phyloP scores from a whole-genome alignment of 177 flowering plant species.

The Vitis hybrid region DNA sequence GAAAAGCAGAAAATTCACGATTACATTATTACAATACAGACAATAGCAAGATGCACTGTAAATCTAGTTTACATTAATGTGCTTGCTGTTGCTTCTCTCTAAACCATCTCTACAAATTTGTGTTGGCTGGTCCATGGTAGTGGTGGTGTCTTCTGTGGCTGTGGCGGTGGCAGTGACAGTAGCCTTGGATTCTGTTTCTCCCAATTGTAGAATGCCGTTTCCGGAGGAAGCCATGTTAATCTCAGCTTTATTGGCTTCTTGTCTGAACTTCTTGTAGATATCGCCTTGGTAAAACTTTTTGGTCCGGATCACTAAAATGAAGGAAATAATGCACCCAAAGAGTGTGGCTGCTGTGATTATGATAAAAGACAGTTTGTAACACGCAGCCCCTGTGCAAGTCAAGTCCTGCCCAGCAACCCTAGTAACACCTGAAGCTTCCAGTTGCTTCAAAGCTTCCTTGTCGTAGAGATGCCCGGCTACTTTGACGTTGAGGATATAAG shows the following conservation, averaged over 20 bases:
- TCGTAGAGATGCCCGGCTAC: constrained; percentile 41
- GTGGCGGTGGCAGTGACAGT: no score
- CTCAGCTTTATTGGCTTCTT: constrained; percentile 1
- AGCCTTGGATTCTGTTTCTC: background rate
- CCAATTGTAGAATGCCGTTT: background rate
- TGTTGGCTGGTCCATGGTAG: no score
- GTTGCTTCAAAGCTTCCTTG: constrained; percentile 34
- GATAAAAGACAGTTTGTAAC: constrained; percentile 28
- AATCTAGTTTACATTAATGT: no score
- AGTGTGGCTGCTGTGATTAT: constrained; percentile 30
- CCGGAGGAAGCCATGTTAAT: background rate
- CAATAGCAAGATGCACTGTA: no score
- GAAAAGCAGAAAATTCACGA: no score
- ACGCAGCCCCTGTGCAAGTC: constrained; percentile 27
- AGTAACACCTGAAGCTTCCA: constrained; percentile 17
- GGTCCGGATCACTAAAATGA: constrained; percentile 26
- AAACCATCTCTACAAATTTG: no score
- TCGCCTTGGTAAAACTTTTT: constrained; percentile 34
- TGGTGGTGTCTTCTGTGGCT: background rate
- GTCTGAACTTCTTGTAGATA: constrained; percentile 37
- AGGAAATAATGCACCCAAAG: constrained; percentile 28
- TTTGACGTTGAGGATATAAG: constrained; percentile 31
- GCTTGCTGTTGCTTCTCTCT: no score
- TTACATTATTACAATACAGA: no score
- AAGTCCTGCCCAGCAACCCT: constrained; percentile 22